Base-by-base conservation (phyloP, 164 flowering plant genomes). In the Malania oleifera region DNA sequence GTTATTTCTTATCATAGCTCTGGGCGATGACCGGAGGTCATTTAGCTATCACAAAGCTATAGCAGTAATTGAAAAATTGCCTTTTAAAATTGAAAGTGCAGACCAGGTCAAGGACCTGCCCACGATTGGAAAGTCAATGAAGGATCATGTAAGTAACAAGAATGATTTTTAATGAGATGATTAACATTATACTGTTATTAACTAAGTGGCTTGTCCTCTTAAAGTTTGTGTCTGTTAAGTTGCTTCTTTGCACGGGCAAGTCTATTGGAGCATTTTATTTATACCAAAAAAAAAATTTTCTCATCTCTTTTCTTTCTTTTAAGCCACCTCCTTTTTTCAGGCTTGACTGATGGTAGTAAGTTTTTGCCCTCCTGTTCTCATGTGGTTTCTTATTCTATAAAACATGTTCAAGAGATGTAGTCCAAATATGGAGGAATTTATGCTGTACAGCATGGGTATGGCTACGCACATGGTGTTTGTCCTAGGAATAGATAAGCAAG, bases 31-130 rank as follows among this genome's bases (percentile, higher is more conserved):
- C 29, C 66, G 96, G 61, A 81, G 98, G 66, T 92, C 98, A 35
- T 92, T 89, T 74, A 92, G 98, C 87, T 92, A 92, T 67, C 60
- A 87, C 75, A 92, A 89, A 69, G 91, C 93, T 56, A 84, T 92
- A 55, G 66, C 81, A 29, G 91, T 89, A 37, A 87, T 92, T 68
- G 98, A 92, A 75, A 85, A 87, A 68, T 65, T 92, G 63, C 91
- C 96, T 7, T 89, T 84, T 62, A 83, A 78, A 73, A 89, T 92
- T 71, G 86, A 85, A 68, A 86, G 83, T 56, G 76, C 63, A 11
- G 96, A 89, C 56, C 91, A 89, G 73, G 89, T 92, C 54, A 84
- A 87, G 64, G 70, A 82, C 62, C 76, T 87, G 49, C 96, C 98
- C 39, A 63, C 85, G 18, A 92, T 92, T 75, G 96, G 98, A 38